A percentile compares a stretch with the other conserved stretches of the same genome.
Evolutionary conservation across 192 early-diverging fungal species (phyloP).

Genomic region (Physocladia obscura): DNA sequence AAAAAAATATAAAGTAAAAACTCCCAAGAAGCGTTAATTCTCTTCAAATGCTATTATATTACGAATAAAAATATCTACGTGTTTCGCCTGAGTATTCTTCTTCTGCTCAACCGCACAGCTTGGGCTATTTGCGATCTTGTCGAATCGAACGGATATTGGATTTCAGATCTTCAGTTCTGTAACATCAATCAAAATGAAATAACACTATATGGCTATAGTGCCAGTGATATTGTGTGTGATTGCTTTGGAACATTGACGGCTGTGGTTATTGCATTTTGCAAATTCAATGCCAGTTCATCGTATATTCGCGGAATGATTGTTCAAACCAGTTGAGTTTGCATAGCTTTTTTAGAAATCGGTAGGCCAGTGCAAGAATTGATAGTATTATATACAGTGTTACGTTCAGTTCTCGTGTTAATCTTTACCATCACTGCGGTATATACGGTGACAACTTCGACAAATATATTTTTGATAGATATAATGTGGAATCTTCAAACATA

Average conservation of each 20-base stretch:
- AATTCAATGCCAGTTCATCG: neutral
- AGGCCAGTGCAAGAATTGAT: neutral
- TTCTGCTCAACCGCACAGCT: neutral
- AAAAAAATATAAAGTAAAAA: neutral
- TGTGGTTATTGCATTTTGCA: neutral
- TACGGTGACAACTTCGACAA: neutral
- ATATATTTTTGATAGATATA: neutral
- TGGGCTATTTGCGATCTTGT: neutral
- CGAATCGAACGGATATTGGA: neutral
- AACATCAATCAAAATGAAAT: neutral
- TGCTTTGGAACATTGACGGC: neutral
- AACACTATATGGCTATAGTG: neutral
- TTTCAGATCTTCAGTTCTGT: neutral
- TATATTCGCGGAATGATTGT: neutral
- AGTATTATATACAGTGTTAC: neutral
- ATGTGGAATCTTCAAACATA: neutral
- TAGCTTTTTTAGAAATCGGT: neutral
- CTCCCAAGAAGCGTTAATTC: neutral
- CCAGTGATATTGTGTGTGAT: neutral
- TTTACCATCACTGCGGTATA: neutral
- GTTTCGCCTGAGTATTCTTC: neutral
- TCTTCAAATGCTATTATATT: neutral
- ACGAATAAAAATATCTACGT: neutral
- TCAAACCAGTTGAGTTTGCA: neutral
- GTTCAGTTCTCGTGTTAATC: neutral